Conservation (phyloP, 495 filamentous ascomycete genomes). For the Lasiosphaeris hirsuta region DNA sequence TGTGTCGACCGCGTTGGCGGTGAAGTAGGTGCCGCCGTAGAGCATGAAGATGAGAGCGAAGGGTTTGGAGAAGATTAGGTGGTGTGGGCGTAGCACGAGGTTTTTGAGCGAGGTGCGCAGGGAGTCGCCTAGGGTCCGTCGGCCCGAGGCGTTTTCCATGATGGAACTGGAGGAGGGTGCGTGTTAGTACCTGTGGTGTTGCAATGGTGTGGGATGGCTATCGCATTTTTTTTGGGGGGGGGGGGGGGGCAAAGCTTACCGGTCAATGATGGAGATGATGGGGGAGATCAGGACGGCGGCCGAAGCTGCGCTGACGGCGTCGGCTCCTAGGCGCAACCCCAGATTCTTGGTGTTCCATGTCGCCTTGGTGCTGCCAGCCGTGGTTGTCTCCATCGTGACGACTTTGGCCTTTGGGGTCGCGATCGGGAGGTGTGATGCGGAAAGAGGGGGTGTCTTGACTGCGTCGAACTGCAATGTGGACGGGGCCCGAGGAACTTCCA, state of each 20-base stretch:
- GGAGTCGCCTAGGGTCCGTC: constrained; percentile 64
- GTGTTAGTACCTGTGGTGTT: constrained; percentile 1
- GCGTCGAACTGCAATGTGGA: background rate
- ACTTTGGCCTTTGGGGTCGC: background rate
- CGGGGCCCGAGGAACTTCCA: constrained; percentile 1
- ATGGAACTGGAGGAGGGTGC: constrained; percentile 59
- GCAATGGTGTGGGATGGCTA: background rate
- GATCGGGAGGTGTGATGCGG: background rate
- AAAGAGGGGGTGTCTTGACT: background rate
- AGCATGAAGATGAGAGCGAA: constrained; percentile 84
- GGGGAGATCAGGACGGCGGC: constrained; percentile 85
- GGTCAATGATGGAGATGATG: constrained; percentile 86
- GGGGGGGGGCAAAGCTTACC: constrained; percentile 51
- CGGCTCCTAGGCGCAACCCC: constrained; percentile 64
- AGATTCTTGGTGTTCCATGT: constrained; percentile 78
- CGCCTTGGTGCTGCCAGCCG: background rate
- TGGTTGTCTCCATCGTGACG: background rate
- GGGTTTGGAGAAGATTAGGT: constrained; percentile 72
- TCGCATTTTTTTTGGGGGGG: background rate
- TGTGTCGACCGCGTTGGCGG: constrained; percentile 87
- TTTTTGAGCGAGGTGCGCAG: constrained; percentile 59
- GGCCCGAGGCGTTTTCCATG: constrained; percentile 91
- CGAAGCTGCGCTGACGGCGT: constrained; percentile 65
- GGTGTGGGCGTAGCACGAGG: constrained; percentile 65
- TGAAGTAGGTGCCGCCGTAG: constrained; percentile 88